Evolutionary conservation across 208 protist species (phyloP).

Genomic region (Trichomonas vaginalis): DNA sequence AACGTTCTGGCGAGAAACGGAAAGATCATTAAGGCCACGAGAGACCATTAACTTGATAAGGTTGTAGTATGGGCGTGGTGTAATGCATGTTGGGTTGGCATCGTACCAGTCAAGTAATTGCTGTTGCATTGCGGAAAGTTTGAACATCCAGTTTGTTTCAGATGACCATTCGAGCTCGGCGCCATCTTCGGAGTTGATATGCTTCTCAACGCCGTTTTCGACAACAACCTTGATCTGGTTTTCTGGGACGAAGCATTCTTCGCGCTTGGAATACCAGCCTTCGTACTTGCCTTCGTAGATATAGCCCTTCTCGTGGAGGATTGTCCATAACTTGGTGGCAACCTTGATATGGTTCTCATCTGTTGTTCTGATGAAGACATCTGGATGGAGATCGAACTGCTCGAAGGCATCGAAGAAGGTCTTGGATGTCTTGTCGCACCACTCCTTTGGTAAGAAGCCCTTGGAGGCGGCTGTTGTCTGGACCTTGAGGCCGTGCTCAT

Average conservation of each 20-base stretch:
- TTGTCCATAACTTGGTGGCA: conserved; percentile 49
- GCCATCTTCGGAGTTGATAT: conserved; percentile 11
- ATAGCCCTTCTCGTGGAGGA: conserved; percentile 60
- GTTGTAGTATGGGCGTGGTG: conserved; percentile 62
- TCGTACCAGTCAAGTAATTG: conserved; percentile 58
- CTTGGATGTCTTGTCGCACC: conserved; percentile 56
- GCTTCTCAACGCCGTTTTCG: background rate
- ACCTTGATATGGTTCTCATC: conserved; percentile 22
- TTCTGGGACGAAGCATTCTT: conserved; percentile 74
- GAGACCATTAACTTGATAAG: conserved; percentile 52
- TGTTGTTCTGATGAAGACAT: conserved; percentile 62
- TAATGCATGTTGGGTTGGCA: conserved; percentile 52
- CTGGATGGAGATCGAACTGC: conserved; percentile 58
- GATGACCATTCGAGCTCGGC: conserved; percentile 68
- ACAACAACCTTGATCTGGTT: conserved; percentile 21
- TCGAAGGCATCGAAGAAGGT: conserved; percentile 65
- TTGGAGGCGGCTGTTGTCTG: background rate
- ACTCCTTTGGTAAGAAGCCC: conserved; percentile 7
- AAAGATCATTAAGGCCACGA: conserved; percentile 67
- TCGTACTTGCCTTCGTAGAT: conserved; percentile 90
- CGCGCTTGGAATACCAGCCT: conserved; percentile 91
- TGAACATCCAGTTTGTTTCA: conserved; percentile 96
- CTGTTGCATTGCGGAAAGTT: conserved; percentile 63
- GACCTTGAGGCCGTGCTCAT: conserved; percentile 96
- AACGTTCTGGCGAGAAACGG: conserved; percentile 71